Percentiles rank a stretch among this genome's conserved stretches.
These are phyloP conservation scores for Plasmodium adleri DNA, from an alignment of 169 alveolate genomes.

Conservation along the genomic window DNA sequence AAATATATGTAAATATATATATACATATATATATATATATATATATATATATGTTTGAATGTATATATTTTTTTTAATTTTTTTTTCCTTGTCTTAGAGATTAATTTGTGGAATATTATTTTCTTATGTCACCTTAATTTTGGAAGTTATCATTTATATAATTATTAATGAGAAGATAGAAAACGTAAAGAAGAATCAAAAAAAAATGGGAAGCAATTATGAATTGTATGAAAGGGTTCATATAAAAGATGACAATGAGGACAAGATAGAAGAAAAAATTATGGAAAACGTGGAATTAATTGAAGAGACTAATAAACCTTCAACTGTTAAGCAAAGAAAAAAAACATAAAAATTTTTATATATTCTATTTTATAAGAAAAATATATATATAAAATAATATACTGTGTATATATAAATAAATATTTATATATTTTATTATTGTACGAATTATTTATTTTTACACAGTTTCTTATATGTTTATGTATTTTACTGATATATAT, in stretches of 20 bases:
- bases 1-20: no score
- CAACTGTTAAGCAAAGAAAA: constrained; percentile 37
- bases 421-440: no score
- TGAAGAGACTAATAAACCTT: constrained; percentile 4
- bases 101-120: constrained; percentile 60
- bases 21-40: background rate
- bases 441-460: no score
- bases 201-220: constrained; percentile 17
- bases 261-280: background rate
- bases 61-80: background rate
- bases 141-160: constrained; percentile 59
- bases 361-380: background rate
- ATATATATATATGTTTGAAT: background rate
- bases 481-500: no score
- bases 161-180: constrained; percentile 42
- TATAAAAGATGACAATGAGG: background rate
- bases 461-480: no score
- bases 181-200: constrained; percentile 28
- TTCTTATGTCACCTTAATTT: constrained; percentile 48
- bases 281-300: background rate
- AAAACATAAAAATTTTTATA: background rate
- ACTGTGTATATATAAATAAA: no score
- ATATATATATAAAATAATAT: background rate
- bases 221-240: constrained; percentile 34
- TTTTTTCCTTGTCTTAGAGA: constrained; percentile 12